These are phyloP conservation scores for Geotrichum phurueaensis DNA, from an alignment of 1,139 yeast genomes.

Conservation along the genomic window DNA sequence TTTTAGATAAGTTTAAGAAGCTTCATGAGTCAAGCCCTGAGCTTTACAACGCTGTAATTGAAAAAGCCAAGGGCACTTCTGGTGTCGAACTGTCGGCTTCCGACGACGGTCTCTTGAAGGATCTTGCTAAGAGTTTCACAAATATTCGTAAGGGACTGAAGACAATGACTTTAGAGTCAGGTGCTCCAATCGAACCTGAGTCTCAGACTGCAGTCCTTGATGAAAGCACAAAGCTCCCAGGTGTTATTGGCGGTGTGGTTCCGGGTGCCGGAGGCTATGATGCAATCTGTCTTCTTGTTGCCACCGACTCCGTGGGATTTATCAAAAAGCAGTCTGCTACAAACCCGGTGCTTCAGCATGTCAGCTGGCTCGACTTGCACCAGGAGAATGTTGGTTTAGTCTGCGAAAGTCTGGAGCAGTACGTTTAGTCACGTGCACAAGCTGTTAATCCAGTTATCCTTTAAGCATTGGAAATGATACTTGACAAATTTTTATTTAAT, in stretches of 20 bases:
- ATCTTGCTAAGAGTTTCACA: constrained; percentile 34
- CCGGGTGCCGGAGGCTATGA: constrained; percentile 99
- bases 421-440: not conserved
- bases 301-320: constrained; percentile 41
- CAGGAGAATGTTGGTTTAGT: constrained; percentile 35
- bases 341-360: constrained; percentile 24
- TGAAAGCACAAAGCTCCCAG: constrained; percentile 49
- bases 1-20: constrained; percentile 41
- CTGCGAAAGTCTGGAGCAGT: constrained; percentile 19
- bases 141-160: constrained; percentile 53
- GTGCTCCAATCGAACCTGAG: constrained; percentile 84
- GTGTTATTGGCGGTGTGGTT: constrained; percentile 89
- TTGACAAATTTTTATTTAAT: not conserved
- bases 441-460: not conserved
- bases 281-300: constrained; percentile 71
- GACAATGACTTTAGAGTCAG: constrained; percentile 54
- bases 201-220: constrained; percentile 71
- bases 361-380: constrained; percentile 34
- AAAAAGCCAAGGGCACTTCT: constrained; percentile 4
- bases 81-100: constrained; percentile 22
- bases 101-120: constrained; percentile 15
- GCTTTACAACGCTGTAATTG: constrained; percentile 16
- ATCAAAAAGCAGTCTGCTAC: constrained; percentile 37
- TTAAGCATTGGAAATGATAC: not conserved
- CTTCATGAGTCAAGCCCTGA: constrained; percentile 24